phyloP scores from a whole-genome alignment of 73 alveolate genomes.

The Blepharisma stoltei region DNA sequence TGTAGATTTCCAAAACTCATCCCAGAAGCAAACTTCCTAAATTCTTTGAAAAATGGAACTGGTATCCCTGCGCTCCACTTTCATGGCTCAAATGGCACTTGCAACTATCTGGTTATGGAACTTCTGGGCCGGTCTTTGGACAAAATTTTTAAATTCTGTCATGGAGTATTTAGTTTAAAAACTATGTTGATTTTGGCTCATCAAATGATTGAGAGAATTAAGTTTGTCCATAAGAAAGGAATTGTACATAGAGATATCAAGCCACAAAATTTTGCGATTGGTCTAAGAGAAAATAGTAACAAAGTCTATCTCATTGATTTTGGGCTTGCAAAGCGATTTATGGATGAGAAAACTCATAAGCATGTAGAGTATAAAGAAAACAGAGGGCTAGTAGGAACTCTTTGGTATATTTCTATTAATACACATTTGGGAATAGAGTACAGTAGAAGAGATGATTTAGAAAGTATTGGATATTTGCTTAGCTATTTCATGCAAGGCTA shows the following conservation, averaged over 20 bases:
- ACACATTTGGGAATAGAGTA: slow-evolving; percentile 36
- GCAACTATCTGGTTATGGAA: slow-evolving; percentile 76
- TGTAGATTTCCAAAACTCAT: slow-evolving; percentile 30
- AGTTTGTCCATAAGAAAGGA: slow-evolving; percentile 56
- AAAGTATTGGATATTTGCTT: slow-evolving; percentile 8
- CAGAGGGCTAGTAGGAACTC: slow-evolving; percentile 50
- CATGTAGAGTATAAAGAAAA: slow-evolving; percentile 55
- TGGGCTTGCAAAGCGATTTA: slow-evolving; percentile 72
- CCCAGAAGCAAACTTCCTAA: slow-evolving; percentile 45
- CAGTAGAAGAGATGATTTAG: slow-evolving; percentile 36
- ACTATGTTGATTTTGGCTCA: slow-evolving; percentile 72
- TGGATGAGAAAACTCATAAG: slow-evolving; percentile 46
- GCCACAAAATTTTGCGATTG: slow-evolving; percentile 69
- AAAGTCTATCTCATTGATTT: slow-evolving; percentile 52
- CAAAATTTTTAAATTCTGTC: slow-evolving; percentile 45
- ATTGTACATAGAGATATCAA: slow-evolving; percentile 66
- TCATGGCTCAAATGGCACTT: slow-evolving; percentile 72
- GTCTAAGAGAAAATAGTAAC: slow-evolving; percentile 40
- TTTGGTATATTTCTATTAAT: slow-evolving; percentile 41
- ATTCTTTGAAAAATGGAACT: slow-evolving; percentile 48
- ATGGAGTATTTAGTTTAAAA: slow-evolving; percentile 52
- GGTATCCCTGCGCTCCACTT: slow-evolving; percentile 71
- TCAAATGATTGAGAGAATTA: slow-evolving; percentile 59
- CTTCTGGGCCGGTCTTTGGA: slow-evolving; percentile 73
- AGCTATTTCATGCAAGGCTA: slow-evolving; percentile 11